Evolutionary conservation across 2,329 filamentous ascomycete genomes (phyloP).

Genomic region (Aplosporella prunicola): DNA sequence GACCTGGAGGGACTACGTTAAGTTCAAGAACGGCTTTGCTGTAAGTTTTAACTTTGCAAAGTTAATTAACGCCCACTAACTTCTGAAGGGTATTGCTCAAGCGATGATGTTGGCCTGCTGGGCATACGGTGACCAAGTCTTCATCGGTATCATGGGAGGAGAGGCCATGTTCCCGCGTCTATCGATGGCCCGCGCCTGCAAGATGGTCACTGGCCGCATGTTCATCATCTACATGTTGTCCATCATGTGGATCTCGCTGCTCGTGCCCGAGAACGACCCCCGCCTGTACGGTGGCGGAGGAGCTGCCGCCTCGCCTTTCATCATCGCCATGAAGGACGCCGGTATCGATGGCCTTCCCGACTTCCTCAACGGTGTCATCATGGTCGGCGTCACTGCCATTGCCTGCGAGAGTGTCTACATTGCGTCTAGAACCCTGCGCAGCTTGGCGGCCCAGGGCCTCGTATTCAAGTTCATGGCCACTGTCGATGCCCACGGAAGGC

Average conservation of each 20-base stretch:
- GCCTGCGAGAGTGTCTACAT: slow-evolving; percentile 25
- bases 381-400: slow-evolving; percentile 24
- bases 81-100: slow-evolving; percentile 4
- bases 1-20: slow-evolving; percentile 27
- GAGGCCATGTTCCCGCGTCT: slow-evolving; percentile 31
- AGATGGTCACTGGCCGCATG: slow-evolving; percentile 30
- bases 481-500: slow-evolving; percentile 23
- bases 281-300: slow-evolving; percentile 17
- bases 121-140: slow-evolving; percentile 24
- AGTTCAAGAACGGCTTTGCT: slow-evolving; percentile 30
- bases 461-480: slow-evolving; percentile 20
- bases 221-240: slow-evolving; percentile 28
- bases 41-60: too few relatives aligned
- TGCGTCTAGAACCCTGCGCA: slow-evolving; percentile 23
- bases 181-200: slow-evolving; percentile 31
- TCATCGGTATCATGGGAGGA: slow-evolving; percentile 32
- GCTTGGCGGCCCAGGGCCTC: slow-evolving; percentile 20
- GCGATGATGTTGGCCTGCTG: slow-evolving; percentile 9
- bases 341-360: slow-evolving; percentile 22
- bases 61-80: too few relatives aligned
- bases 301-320: slow-evolving; percentile 23
- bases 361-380: slow-evolving; percentile 25
- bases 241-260: slow-evolving; percentile 19
- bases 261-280: slow-evolving; percentile 11
- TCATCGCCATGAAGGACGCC: slow-evolving; percentile 22